Base-by-base conservation (phyloP, 306 rosid genomes). In the Cucumis hystrix region DNA sequence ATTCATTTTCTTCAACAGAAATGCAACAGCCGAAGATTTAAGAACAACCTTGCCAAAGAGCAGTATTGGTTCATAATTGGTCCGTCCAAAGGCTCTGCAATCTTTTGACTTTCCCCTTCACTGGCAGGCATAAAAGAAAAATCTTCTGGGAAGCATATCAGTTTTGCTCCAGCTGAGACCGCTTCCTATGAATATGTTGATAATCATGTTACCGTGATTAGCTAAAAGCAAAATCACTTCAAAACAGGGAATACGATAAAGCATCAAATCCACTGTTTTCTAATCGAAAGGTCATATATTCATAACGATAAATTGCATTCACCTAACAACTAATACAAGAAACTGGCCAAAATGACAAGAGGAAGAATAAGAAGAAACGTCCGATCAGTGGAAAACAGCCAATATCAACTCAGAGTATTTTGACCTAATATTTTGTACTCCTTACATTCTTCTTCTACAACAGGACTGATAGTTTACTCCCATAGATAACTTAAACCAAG, bases 131-230 rank as follows among this genome's bases (percentile, higher is more conserved):
- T 84, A 68, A 75, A 96, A 61, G 99, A 91, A 80, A 96, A 96
- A 11, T 84, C 80, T 83, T 96, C 99, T 12, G 99, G 98, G 79
- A 92, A 86, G 80, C 99, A 96, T 25, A 92, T 69, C 85, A 96
- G 65, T 78, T 92, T 96, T 2, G 91, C 98, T 76, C 97, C 99
- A 73, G 91, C 93, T 6, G 86, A 86, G 72, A 91, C 97, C 75
- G 99, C 99, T 82, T 96, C 98, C 99, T 92, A 83, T 72, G 73
- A 63, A 82, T 40, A 65, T 60, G 20, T 40, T 66, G 52, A 83
- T 30, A 13, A 64, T 23, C 81, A 52, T 77, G 56, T 56, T 79
- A 20, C 58, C 17, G 23, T 47, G 20, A 20, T 16, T 41, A 68
- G 33, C 74, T 68, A 35, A 41, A 16, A 15, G 75, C 3, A 41